Percentiles rank a stretch among this genome's conserved stretches.
These are phyloP conservation scores for Selaginella moellendorffii DNA, from an alignment of 75 land plant species.

Conservation along the genomic window DNA sequence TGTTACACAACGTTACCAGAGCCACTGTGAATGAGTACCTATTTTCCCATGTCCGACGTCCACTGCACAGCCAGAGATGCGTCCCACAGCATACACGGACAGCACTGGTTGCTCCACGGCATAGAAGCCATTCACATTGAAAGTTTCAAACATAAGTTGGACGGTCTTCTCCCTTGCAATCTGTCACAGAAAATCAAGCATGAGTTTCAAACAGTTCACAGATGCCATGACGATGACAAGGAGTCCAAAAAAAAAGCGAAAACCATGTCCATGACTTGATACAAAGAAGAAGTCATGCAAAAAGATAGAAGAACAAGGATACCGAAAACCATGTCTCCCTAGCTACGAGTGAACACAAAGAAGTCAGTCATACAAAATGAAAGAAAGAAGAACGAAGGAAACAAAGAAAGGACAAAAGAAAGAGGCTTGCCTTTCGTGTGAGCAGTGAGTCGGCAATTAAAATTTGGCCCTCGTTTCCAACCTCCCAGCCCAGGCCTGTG, in stretches of 20 bases:
- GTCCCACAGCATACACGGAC: conserved; percentile 92
- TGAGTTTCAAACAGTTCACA: conserved; percentile 4
- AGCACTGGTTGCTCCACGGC: conserved; percentile 97
- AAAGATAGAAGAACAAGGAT: too few species aligned
- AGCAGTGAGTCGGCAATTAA: conserved; percentile 74
- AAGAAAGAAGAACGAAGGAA: too few species aligned
- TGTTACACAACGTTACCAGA: background rate
- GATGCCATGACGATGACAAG: too few species aligned
- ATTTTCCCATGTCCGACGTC: conserved; percentile 98
- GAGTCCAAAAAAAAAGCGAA: too few species aligned
- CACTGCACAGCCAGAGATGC: conserved; percentile 97
- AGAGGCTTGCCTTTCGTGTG: conserved; percentile 13
- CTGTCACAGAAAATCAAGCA: conserved; percentile 26
- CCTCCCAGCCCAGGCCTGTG: conserved; percentile 81
- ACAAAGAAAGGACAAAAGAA: too few species aligned
- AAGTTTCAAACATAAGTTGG: conserved; percentile 93
- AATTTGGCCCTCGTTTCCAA: conserved; percentile 92
- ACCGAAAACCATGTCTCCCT: too few species aligned
- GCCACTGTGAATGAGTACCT: conserved; percentile 35
- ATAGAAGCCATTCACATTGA: conserved; percentile 89
- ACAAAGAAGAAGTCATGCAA: too few species aligned
- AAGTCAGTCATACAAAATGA: conserved; percentile 13
- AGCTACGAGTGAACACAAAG: conserved; percentile 24
- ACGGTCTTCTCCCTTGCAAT: conserved; percentile 79
- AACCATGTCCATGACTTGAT: too few species aligned